Conservation (phyloP, 306 rosid genomes). For the Rosa rugosa region DNA sequence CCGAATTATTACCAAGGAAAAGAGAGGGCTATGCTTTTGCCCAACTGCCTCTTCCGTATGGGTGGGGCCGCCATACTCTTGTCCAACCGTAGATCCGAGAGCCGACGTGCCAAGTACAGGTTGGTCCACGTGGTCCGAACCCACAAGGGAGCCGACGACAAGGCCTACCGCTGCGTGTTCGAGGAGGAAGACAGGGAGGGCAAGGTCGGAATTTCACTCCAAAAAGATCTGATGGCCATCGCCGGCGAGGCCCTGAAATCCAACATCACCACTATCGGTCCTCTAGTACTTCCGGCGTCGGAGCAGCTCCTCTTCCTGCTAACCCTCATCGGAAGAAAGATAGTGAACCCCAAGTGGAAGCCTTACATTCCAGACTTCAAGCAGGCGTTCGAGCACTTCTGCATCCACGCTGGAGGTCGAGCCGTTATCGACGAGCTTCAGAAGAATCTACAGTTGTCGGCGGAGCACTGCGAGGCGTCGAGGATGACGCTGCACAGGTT, state of each 20-base stretch:
- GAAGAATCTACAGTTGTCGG: slow-evolving; percentile 85
- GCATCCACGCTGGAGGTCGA: slow-evolving; percentile 93
- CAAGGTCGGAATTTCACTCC: slow-evolving; percentile 74
- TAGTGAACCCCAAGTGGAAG: slow-evolving; percentile 85
- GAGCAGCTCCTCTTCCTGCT: slow-evolving; percentile 81
- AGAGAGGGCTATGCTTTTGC: slow-evolving; percentile 93
- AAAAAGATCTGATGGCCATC: slow-evolving; percentile 92
- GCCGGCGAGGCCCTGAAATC: slow-evolving; percentile 96
- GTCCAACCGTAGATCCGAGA: slow-evolving; percentile 57
- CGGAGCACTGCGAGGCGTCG: slow-evolving; percentile 92
- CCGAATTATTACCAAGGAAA: slow-evolving; percentile 92
- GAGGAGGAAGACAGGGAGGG: slow-evolving; percentile 86
- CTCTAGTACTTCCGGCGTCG: slow-evolving; percentile 90
- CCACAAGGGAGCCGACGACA: slow-evolving; percentile 82
- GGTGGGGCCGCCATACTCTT: slow-evolving; percentile 89
- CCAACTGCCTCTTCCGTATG: slow-evolving; percentile 91
- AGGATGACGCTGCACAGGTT: slow-evolving; percentile 89
- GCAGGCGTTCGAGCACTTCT: slow-evolving; percentile 92
- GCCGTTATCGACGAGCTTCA: slow-evolving; percentile 94
- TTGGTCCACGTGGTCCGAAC: slow-evolving; percentile 80
- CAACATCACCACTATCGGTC: slow-evolving; percentile 91
- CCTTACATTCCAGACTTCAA: slow-evolving; percentile 93
- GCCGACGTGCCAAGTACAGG: slow-evolving; percentile 64
- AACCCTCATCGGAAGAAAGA: slow-evolving; percentile 73
- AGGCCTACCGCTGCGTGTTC: slow-evolving; percentile 72